Conservation (phyloP, 257 asterid species). For the Eustoma russellianum region DNA sequence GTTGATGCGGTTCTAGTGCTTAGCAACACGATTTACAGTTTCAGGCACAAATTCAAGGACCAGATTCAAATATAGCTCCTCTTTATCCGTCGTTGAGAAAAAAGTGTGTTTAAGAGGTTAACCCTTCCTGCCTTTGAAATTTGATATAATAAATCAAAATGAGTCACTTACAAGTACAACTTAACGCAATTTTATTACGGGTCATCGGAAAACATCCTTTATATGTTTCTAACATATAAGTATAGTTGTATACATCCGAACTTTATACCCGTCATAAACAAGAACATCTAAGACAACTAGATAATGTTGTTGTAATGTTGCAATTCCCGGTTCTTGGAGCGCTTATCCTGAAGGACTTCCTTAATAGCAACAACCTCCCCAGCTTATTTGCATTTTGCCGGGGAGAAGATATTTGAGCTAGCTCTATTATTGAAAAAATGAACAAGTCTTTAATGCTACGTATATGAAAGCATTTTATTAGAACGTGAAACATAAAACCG, state of each 20-base stretch:
- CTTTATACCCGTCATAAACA: too few species aligned
- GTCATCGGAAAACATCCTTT: too few species aligned
- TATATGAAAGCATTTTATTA: constrained; percentile 10
- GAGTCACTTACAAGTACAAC: too few species aligned
- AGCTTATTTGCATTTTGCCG: constrained; percentile 94
- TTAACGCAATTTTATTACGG: too few species aligned
- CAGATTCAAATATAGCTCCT: constrained; percentile 87
- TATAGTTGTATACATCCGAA: too few species aligned
- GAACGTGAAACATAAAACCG: constrained; percentile 86
- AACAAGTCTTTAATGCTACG: constrained; percentile 6
- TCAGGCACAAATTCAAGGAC: constrained; percentile 96
- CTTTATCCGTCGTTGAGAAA: constrained; percentile 84
- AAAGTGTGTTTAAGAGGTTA: too few species aligned
- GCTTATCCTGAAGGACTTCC: constrained; percentile 97
- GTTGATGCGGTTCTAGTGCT: constrained; percentile 87
- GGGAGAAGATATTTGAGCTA: constrained; percentile 20
- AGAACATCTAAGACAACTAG: too few species aligned
- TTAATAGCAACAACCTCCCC: constrained; percentile 96
- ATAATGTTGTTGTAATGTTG: too few species aligned
- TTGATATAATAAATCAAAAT: too few species aligned
- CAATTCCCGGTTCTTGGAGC: constrained; percentile 92
- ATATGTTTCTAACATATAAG: too few species aligned
- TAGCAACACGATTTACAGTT: constrained; percentile 85
- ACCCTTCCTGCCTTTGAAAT: too few species aligned
- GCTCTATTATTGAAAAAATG: constrained; percentile 5